Conservation (phyloP, 768 basidiomycete genomes). For the Mycena belliarum region DNA sequence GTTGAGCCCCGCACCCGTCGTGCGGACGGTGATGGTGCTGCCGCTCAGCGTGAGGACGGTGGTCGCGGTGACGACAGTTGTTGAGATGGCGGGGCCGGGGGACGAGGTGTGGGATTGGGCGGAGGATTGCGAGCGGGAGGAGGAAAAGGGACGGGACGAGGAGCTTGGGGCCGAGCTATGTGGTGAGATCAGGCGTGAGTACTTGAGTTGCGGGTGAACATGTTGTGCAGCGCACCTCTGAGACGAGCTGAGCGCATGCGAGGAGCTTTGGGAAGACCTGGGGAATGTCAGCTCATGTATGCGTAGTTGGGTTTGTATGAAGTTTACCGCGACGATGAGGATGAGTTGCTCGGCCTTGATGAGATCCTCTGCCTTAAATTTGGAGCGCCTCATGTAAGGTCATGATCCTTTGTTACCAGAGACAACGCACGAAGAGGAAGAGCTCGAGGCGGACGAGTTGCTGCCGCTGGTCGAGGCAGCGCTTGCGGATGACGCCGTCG, state of each 20-base stretch:
- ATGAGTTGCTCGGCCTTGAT: background rate
- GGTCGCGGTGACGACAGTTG: background rate
- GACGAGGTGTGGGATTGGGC: background rate
- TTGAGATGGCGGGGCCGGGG: too few species aligned
- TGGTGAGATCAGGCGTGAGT: background rate
- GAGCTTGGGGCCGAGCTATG: background rate
- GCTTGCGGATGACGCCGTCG: background rate
- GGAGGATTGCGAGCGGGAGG: background rate
- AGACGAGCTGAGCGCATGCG: background rate
- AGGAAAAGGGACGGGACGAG: too few species aligned
- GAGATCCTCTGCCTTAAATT: background rate
- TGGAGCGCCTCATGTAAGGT: background rate
- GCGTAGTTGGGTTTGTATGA: background rate
- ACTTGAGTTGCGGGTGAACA: background rate
- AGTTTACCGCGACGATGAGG: background rate
- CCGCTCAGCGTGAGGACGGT: background rate
- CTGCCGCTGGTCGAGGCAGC: background rate
- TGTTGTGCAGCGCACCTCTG: background rate
- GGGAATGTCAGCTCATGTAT: background rate
- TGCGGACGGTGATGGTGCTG: background rate
- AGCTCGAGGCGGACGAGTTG: background rate
- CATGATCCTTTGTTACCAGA: background rate
- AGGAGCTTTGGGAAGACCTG: background rate
- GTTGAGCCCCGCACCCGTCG: background rate
- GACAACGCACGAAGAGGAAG: background rate